A percentile compares a stretch with the other conserved stretches of the same genome.
Evolutionary conservation across 2,329 filamentous ascomycete genomes (phyloP).

Genomic region (Bertia moriformis): DNA sequence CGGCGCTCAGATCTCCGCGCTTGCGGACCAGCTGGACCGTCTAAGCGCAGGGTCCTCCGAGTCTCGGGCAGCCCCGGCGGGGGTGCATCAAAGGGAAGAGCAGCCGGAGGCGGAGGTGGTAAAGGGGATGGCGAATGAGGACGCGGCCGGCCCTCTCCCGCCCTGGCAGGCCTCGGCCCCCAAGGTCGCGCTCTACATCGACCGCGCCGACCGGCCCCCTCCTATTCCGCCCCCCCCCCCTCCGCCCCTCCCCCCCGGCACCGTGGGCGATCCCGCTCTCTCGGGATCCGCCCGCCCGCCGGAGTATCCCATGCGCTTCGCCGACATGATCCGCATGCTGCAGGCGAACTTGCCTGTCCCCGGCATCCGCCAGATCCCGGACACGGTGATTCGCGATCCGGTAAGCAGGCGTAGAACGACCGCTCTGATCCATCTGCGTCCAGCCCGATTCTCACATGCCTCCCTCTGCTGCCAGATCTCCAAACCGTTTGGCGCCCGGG

Average conservation of each 20-base stretch:
- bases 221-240: conserved; percentile 4
- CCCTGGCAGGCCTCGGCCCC: conserved; percentile 35
- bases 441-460: not conserved
- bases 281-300: conserved; percentile 2
- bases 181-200: conserved; percentile 28
- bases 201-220: conserved; percentile 16
- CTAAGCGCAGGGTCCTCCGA: not conserved
- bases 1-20: not conserved
- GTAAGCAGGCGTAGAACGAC: no score
- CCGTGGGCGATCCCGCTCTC: conserved; percentile 3
- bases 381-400: conserved; percentile 60
- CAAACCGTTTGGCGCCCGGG: conserved; percentile 29
- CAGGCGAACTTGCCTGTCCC: conserved; percentile 71
- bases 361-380: conserved; percentile 74
- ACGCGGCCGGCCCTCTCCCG: no score
- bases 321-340: conserved; percentile 73
- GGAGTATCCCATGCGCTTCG: conserved; percentile 66
- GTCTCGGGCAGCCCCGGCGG: no score
- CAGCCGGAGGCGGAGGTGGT: no score
- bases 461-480: conserved; percentile 18
- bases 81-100: no score
- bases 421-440: not conserved
- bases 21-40: no score
- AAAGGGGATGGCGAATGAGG: no score
- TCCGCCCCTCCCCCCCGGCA: conserved; percentile 2